These are phyloP conservation scores for Hypomontagnella submonticulosa DNA, from an alignment of 495 filamentous ascomycete genomes.

Conservation along the genomic window DNA sequence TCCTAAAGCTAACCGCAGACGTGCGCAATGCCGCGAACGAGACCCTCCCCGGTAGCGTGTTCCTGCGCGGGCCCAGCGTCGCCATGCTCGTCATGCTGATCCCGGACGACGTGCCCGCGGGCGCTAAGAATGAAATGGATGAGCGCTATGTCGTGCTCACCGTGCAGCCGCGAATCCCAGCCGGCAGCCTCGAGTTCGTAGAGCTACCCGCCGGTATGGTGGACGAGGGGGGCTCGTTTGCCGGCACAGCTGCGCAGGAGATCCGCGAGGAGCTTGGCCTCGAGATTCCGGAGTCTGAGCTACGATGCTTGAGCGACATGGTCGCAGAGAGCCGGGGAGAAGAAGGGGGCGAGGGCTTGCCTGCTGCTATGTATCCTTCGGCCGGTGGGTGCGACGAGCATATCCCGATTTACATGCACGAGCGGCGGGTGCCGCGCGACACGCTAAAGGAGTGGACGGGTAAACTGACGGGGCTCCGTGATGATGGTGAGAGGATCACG, in stretches of 20 bases:
- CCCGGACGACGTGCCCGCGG: constrained; percentile 69
- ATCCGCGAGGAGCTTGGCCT: constrained; percentile 84
- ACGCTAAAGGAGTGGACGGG: constrained; percentile 77
- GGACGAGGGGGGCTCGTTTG: constrained; percentile 78
- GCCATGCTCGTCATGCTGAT: constrained; percentile 84
- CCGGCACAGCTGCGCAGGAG: constrained; percentile 81
- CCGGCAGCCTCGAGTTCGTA: constrained; percentile 76
- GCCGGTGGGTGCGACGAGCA: constrained; percentile 88
- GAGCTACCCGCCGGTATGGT: constrained; percentile 94
- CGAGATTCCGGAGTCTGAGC: constrained; percentile 54
- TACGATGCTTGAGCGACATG: constrained; percentile 71
- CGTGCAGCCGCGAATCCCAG: constrained; percentile 83
- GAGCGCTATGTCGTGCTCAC: constrained; percentile 81
- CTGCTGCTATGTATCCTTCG: constrained; percentile 76
- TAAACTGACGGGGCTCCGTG: constrained; percentile 78
- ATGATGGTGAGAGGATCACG: constrained; percentile 86
- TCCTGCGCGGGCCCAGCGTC: constrained; percentile 84
- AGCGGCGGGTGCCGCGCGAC: constrained; percentile 71
- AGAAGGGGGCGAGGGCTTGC: constrained; percentile 66
- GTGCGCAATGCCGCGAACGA: constrained; percentile 73
- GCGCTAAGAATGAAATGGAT: constrained; percentile 46
- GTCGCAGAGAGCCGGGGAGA: constrained; percentile 59
- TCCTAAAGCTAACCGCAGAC: constrained; percentile 77
- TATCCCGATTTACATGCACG: constrained; percentile 79
- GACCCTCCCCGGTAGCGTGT: constrained; percentile 77